Conservation (phyloP, 176 grass and related monocot genomes). For the Aegilops bicornis region DNA sequence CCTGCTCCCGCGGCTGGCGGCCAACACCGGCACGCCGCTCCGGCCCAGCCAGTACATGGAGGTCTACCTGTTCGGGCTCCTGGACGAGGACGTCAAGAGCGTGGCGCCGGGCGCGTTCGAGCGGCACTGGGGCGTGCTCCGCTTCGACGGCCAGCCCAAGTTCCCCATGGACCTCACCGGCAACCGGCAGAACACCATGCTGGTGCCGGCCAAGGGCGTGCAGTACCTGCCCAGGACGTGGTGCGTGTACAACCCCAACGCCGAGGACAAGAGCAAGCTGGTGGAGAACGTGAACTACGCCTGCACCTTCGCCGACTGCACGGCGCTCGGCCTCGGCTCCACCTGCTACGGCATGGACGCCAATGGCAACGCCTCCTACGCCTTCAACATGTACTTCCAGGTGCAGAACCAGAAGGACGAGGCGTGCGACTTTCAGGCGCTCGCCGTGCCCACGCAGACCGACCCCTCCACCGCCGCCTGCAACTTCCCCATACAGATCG, state of each 20-base stretch:
- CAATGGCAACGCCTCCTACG: conserved; percentile 67
- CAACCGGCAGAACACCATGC: conserved; percentile 50
- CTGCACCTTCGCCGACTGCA: conserved; percentile 69
- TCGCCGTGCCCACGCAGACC: conserved; percentile 36
- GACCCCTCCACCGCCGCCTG: conserved; percentile 47
- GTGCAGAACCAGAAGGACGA: conserved; percentile 46
- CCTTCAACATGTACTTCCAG: conserved; percentile 68
- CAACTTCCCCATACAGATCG: conserved; percentile 62
- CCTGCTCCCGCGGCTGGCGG: conserved; percentile 46
- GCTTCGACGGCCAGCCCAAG: conserved; percentile 87
- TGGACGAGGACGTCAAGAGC: conserved; percentile 90
- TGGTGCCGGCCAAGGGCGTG: conserved; percentile 41
- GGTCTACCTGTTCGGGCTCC: conserved; percentile 75
- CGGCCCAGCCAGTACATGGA: conserved; percentile 86
- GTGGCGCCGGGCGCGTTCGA: conserved; percentile 86
- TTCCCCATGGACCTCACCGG: conserved; percentile 66
- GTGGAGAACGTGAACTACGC: conserved; percentile 61
- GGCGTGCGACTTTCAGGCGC: conserved; percentile 48
- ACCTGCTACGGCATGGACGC: conserved; percentile 54
- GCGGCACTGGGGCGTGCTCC: conserved; percentile 90
- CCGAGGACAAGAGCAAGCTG: conserved; percentile 42
- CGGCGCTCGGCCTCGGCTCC: conserved; percentile 44
- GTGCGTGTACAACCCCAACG: conserved; percentile 57
- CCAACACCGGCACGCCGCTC: conserved; percentile 64
- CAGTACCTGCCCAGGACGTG: conserved; percentile 44